Conservation (phyloP, 2,329 filamentous ascomycete species). For the Leptographium radiaticola region DNA sequence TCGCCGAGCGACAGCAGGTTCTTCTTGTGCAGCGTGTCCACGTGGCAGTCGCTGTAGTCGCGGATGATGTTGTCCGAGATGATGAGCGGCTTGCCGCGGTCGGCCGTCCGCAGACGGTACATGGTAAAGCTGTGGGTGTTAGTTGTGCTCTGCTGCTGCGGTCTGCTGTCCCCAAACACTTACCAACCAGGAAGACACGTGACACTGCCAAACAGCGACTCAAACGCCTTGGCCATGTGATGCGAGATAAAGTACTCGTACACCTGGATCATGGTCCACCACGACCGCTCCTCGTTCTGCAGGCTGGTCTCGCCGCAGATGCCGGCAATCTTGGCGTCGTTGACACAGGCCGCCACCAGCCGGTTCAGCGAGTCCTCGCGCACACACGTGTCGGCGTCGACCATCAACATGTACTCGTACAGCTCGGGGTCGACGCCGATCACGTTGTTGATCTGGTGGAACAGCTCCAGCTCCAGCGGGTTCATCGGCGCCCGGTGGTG, state of each 20-base stretch:
- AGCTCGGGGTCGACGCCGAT: slow-evolving; percentile 96
- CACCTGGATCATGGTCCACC: slow-evolving; percentile 99
- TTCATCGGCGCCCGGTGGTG: slow-evolving; percentile 92
- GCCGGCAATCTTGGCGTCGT: slow-evolving; percentile 91
- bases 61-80: slow-evolving; percentile 78
- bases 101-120: slow-evolving; percentile 89
- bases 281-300: slow-evolving; percentile 87
- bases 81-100: slow-evolving; percentile 88
- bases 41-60: slow-evolving; percentile 78
- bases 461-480: slow-evolving; percentile 92
- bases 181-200: slow-evolving; percentile 99
- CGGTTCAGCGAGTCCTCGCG: slow-evolving; percentile 85
- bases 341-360: slow-evolving; percentile 81
- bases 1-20: slow-evolving; percentile 88
- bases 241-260: slow-evolving; percentile 99
- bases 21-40: slow-evolving; percentile 95
- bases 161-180: too few species aligned
- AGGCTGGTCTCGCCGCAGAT: slow-evolving; percentile 95
- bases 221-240: slow-evolving; percentile 91
- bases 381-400: slow-evolving; percentile 94
- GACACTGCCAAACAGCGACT: slow-evolving; percentile 93
- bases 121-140: slow-evolving; percentile 70
- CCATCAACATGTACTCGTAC: slow-evolving; percentile 95
- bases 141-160: neutral
- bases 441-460: slow-evolving; percentile 98